Base-by-base conservation (phyloP, 2,329 filamentous ascomycete genomes). In the Diaporthe vexans region DNA sequence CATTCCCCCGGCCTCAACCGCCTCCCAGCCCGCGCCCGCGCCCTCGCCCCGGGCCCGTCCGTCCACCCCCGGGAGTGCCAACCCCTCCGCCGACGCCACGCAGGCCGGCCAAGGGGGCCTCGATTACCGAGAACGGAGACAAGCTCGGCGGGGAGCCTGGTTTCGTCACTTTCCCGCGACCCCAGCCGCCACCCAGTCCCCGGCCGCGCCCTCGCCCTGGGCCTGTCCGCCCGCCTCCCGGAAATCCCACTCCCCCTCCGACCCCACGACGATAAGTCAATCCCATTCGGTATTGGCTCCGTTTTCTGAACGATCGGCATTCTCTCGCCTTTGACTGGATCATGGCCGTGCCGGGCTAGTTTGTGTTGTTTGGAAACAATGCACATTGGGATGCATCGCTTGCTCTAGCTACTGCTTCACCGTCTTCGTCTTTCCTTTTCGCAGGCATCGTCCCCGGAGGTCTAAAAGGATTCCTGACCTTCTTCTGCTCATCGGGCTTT, bases 21-120 rank as follows among this genome's bases (percentile, higher is more conserved):
- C 74, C 74, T 3, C 74, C 74, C n/a, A 74, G 72, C 24, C 74
- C 74, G 7, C 46, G 72, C 1, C 74, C 74, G 3, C 61, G 56
- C 13, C 74, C 74, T 0, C 74, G 74, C 11, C 74, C 74, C 4
- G 74, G 74, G 15, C 74, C 74, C 3, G 21, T 63, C 29, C 17
- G 65, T 8, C 74, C 74, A 15, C 72, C 72, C 10, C 72, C 72
- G 3, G 72, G 74, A n/a, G 46, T 46, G 24, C 72, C 73, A 3
- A 74, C 74, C 8, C 8, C 74, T 35, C 74, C 74, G 67, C 68
- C 61, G 7, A 69, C 74, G 3, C 74, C 74, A 15, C 69, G 69
- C 33, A 52, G 69, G 15, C 69, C 69, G 13, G 69, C 56, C 3
- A 24, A 4, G 68, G 37, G 37, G 11, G 15, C 29, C 19, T 19